Conservation (phyloP, 1,284 basidiomycete genomes). For the Cutaneotrichosporon cutaneum region DNA sequence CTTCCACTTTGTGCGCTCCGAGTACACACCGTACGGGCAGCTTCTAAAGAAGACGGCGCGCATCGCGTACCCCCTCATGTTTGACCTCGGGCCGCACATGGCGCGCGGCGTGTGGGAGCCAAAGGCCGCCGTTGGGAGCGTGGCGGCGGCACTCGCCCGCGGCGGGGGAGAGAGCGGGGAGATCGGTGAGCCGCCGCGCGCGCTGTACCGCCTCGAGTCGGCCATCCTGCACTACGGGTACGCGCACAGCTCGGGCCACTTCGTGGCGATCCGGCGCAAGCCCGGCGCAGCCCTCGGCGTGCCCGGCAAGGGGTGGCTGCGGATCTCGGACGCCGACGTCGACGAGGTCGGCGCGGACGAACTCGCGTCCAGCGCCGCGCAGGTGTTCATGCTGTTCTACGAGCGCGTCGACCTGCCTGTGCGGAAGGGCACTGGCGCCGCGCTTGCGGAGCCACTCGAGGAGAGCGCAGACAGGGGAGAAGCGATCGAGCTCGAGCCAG, state of each 20-base stretch:
- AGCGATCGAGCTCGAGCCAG: not conserved
- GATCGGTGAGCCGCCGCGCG: conserved; percentile 44
- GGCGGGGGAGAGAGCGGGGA: not conserved
- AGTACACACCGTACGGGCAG: conserved; percentile 66
- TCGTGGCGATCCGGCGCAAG: conserved; percentile 81
- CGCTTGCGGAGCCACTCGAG: not conserved
- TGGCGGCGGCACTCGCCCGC: not conserved
- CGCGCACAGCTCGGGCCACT: conserved; percentile 84
- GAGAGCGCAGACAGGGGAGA: not conserved
- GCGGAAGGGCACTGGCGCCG: not conserved
- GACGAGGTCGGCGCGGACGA: conserved; percentile 71
- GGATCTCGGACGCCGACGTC: conserved; percentile 80
- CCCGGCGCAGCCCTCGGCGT: conserved; percentile 56
- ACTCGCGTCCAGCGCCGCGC: conserved; percentile 59
- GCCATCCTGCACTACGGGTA: conserved; percentile 83
- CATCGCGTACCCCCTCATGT: conserved; percentile 76
- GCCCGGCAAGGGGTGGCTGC: conserved; percentile 62
- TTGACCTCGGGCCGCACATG: conserved; percentile 75
- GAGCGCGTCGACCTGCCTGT: conserved; percentile 60
- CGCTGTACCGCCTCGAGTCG: conserved; percentile 73
- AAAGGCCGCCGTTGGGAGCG: not conserved
- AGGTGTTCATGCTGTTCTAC: conserved; percentile 88
- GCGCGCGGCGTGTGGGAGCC: conserved; percentile 46
- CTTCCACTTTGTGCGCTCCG: conserved; percentile 81
- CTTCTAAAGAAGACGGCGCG: conserved; percentile 76